A percentile compares a stretch with the other conserved stretches of the same genome.
phyloP scores from a whole-genome alignment of 2,329 filamentous ascomycete genomes.

The Colletotrichum truncatum region DNA sequence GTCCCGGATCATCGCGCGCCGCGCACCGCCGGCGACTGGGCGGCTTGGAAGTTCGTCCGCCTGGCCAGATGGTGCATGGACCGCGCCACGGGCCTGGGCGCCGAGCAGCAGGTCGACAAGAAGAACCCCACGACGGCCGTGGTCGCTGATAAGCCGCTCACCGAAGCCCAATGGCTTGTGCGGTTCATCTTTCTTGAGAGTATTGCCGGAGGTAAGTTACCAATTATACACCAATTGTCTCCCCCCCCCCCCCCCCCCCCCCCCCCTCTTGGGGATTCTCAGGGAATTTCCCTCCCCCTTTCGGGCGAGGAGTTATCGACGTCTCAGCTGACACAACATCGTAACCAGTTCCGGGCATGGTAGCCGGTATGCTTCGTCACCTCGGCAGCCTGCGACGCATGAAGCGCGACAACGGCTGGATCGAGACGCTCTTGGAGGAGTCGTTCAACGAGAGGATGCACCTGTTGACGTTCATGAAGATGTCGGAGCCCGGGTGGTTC shows the following conservation, averaged over 20 bases:
- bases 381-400: conserved; percentile 84
- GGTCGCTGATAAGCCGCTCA: conserved; percentile 69
- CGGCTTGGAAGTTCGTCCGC: conserved; percentile 81
- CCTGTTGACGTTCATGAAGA: conserved; percentile 90
- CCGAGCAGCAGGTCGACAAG: conserved; percentile 75
- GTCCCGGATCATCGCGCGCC: conserved; percentile 80
- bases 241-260: too few species aligned
- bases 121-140: conserved; percentile 64
- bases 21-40: conserved; percentile 77
- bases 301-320: neutral
- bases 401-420: conserved; percentile 96
- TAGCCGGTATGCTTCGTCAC: conserved; percentile 93
- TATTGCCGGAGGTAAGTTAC: conserved; percentile 71
- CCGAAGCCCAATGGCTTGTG: conserved; percentile 81
- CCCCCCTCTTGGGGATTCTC: too few species aligned
- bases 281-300: neutral
- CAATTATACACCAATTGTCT: too few species aligned
- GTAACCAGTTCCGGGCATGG: conserved; percentile 92
- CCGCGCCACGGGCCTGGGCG: conserved; percentile 75
- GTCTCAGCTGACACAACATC: neutral
- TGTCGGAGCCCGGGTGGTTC: conserved; percentile 79
- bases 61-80: conserved; percentile 84
- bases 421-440: conserved; percentile 90
- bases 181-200: conserved; percentile 83
- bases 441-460: conserved; percentile 96